These are phyloP conservation scores for Thelonectria blattea DNA, from an alignment of 2,329 filamentous ascomycete genomes.

Conservation along the genomic window DNA sequence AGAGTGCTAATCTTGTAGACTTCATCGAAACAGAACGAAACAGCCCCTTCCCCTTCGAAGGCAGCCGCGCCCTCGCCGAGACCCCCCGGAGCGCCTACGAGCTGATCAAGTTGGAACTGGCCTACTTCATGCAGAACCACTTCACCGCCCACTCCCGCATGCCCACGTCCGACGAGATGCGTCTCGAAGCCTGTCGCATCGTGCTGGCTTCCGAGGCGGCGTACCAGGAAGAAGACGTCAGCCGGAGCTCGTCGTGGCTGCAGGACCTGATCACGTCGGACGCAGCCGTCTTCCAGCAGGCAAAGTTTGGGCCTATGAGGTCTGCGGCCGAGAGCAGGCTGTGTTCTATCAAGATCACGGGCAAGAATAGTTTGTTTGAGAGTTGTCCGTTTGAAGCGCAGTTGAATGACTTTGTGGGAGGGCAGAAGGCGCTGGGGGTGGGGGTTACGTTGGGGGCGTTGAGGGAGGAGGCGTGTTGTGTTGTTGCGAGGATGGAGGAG, in stretches of 20 bases:
- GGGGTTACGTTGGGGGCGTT: constrained; percentile 13
- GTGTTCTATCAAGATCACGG: constrained; percentile 32
- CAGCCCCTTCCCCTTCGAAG: constrained; percentile 24
- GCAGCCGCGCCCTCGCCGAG: constrained; percentile 17
- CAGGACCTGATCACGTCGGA: constrained; percentile 25
- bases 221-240: constrained; percentile 6
- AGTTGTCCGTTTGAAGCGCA: constrained; percentile 34
- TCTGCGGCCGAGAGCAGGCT: constrained; percentile 31
- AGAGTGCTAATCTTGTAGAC: constrained; percentile 5
- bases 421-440: constrained; percentile 3
- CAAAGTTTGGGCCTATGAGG: constrained; percentile 31
- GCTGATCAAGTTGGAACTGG: constrained; percentile 25
- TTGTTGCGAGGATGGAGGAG: constrained; percentile 25
- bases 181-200: constrained; percentile 24
- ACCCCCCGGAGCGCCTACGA: constrained; percentile 25
- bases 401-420: constrained; percentile 22
- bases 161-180: constrained; percentile 20
- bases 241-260: constrained; percentile 20
- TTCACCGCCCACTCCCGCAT: constrained; percentile 16
- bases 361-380: constrained; percentile 35
- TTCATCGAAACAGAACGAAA: constrained; percentile 25
- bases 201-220: constrained; percentile 21
- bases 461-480: constrained; percentile 24
- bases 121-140: constrained; percentile 27
- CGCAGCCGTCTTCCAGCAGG: constrained; percentile 21